Conservation (phyloP, 306 rosid genomes). For the Quercus glauca region DNA sequence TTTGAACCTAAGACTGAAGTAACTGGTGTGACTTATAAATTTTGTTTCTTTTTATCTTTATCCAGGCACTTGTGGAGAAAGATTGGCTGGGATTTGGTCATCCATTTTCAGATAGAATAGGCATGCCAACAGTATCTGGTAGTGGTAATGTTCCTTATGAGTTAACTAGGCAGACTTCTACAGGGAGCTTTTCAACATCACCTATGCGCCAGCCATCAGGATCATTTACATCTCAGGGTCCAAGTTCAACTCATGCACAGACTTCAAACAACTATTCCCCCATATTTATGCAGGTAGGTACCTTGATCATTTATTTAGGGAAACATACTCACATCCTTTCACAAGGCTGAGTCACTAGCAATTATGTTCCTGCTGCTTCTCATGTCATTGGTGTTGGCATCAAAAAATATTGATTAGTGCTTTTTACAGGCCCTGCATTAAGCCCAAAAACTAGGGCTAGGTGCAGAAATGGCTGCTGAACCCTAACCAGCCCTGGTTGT, state of each 20-base stretch:
- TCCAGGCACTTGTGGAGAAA: constrained; percentile 90
- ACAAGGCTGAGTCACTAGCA: not conserved
- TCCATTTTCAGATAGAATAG: constrained; percentile 85
- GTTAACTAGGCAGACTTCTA: constrained; percentile 79
- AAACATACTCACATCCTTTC: not conserved
- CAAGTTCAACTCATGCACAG: constrained; percentile 64
- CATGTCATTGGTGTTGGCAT: not conserved
- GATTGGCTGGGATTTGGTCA: constrained; percentile 99
- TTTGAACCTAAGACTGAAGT: not conserved
- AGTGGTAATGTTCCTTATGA: constrained; percentile 55
- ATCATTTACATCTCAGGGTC: constrained; percentile 54
- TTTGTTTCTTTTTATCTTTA: constrained; percentile 15
- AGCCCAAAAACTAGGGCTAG: not conserved
- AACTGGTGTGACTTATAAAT: not conserved
- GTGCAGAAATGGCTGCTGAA: not conserved
- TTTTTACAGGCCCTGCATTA: not conserved
- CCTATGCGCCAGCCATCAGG: constrained; percentile 77
- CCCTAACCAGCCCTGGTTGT: not conserved
- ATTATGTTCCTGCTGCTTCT: not conserved
- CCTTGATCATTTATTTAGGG: not conserved
- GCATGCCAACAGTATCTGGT: constrained; percentile 62
- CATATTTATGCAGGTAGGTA: constrained; percentile 87
- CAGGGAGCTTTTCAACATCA: constrained; percentile 51
- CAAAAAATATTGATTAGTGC: not conserved
- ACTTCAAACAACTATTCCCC: constrained; percentile 77